Evolutionary conservation across 805 yeast species (phyloP).

Genomic region (Cyberlindnera xylosilytica): DNA sequence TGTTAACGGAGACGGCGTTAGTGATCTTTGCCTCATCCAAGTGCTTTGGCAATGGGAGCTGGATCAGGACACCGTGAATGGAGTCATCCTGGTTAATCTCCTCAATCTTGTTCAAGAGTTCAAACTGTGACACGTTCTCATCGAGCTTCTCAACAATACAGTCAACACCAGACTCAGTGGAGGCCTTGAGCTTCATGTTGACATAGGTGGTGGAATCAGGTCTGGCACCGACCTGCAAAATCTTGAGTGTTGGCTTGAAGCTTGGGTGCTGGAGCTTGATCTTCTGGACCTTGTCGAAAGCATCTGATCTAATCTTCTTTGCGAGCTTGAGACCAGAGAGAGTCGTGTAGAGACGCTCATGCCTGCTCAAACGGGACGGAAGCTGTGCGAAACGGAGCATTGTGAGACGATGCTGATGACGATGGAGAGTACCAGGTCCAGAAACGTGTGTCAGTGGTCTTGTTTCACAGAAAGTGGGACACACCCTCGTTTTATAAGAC

Average conservation of each 20-base stretch:
- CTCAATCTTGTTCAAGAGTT: slow-evolving; percentile 50
- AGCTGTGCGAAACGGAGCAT: slow-evolving; percentile 13
- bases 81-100: slow-evolving; percentile 53
- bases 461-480: too few species aligned
- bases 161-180: slow-evolving; percentile 62
- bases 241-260: slow-evolving; percentile 64
- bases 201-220: slow-evolving; percentile 83
- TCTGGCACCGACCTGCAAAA: slow-evolving; percentile 74
- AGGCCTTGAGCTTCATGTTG: slow-evolving; percentile 75
- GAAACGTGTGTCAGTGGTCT: too few species aligned
- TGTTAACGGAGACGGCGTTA: slow-evolving; percentile 58
- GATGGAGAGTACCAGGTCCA: too few species aligned
- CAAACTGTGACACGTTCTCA: slow-evolving; percentile 52
- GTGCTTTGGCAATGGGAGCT: slow-evolving; percentile 72
- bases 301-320: slow-evolving; percentile 40
- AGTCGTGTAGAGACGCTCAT: slow-evolving; percentile 26
- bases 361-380: slow-evolving; percentile 19
- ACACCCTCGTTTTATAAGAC: too few species aligned
- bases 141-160: slow-evolving; percentile 61
- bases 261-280: slow-evolving; percentile 39
- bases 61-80: slow-evolving; percentile 74
- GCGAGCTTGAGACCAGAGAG: slow-evolving; percentile 49
- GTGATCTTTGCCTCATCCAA: slow-evolving; percentile 67
- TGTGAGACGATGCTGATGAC: background rate
- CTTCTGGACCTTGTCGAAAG: slow-evolving; percentile 34